A percentile compares a stretch with the other conserved stretches of the same genome.
These are phyloP conservation scores for Neckera pumila DNA, from an alignment of 225 moss, liverwort and hornwort species.

Conservation along the genomic window DNA sequence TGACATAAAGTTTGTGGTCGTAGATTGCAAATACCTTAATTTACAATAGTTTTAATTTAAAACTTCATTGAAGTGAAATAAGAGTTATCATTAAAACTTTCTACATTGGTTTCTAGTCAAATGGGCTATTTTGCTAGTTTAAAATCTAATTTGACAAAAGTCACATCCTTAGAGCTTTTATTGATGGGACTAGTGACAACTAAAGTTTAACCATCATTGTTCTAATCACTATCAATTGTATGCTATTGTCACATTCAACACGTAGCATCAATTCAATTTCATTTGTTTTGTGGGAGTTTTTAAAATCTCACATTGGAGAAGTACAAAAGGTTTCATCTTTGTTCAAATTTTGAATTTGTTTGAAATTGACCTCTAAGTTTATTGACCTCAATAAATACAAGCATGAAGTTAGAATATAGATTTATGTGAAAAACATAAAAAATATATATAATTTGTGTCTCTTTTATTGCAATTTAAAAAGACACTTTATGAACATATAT, in stretches of 20 bases:
- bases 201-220: too few species aligned
- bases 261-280: not conserved
- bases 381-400: not conserved
- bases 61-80: not conserved
- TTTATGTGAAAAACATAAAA: not conserved
- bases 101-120: accelerated
- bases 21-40: not conserved
- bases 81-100: not conserved
- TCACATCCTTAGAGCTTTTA: not conserved
- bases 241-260: not conserved
- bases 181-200: not conserved
- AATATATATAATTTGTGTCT: not conserved
- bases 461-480: not conserved
- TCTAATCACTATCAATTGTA: not conserved
- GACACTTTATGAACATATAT: accelerated
- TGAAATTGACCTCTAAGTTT: not conserved
- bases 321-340: not conserved
- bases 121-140: too few species aligned
- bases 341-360: not conserved
- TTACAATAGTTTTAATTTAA: too few species aligned
- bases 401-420: not conserved
- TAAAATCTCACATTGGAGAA: accelerated
- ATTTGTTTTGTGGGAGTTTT: not conserved
- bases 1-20: accelerated
- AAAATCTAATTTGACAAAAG: too few species aligned